Percentiles rank a stretch among this genome's conserved stretches.
phyloP scores from a whole-genome alignment of 2,329 filamentous ascomycete species.

The Neospermospora avenae region DNA sequence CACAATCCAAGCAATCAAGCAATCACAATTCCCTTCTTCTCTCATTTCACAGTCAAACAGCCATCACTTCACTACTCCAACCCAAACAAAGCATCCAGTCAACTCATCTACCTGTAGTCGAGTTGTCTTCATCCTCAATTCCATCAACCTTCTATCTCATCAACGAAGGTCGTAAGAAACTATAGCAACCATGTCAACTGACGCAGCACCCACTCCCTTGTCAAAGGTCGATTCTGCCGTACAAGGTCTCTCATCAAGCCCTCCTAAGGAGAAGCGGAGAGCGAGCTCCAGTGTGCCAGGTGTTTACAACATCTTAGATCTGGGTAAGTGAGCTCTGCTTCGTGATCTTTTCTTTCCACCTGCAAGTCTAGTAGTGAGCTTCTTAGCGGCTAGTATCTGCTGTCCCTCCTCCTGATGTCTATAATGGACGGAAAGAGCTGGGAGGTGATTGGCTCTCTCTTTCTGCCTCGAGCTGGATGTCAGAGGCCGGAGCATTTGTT shows the following conservation, averaged over 20 bases:
- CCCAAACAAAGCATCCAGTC: background rate
- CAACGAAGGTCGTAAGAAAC: slow-evolving; percentile 9
- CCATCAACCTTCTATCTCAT: slow-evolving; percentile 6
- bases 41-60: background rate
- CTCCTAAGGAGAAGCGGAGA: slow-evolving; percentile 65
- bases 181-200: slow-evolving; percentile 50
- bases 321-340: slow-evolving; percentile 57
- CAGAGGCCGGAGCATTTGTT: background rate
- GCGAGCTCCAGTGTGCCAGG: slow-evolving; percentile 70
- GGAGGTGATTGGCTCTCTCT: background rate
- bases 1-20: background rate
- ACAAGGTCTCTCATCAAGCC: slow-evolving; percentile 69
- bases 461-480: background rate
- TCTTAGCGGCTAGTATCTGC: background rate
- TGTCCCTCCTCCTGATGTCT: background rate
- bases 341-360: background rate
- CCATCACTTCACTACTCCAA: background rate
- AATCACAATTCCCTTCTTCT: too few species aligned
- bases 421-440: background rate
- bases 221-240: slow-evolving; percentile 91
- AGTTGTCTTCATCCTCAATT: slow-evolving; percentile 4
- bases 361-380: background rate
- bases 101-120: background rate
- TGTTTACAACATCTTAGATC: slow-evolving; percentile 78
- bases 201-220: slow-evolving; percentile 50